Evolutionary conservation across 495 filamentous ascomycete genomes (phyloP).

Genomic region (Trichoderma asperelloides): DNA sequence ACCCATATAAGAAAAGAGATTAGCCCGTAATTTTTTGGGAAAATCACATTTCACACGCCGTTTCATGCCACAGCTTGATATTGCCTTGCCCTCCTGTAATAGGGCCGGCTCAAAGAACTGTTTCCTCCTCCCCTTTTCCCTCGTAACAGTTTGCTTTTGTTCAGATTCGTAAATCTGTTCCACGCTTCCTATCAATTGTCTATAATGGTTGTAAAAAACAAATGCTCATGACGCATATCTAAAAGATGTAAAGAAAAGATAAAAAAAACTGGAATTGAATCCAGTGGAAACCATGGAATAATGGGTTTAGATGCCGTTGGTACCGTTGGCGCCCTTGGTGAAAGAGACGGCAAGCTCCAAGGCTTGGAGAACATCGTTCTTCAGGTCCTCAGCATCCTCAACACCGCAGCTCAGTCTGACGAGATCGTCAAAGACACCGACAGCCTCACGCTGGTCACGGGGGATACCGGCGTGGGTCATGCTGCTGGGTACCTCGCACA

Average conservation of each 20-base stretch:
- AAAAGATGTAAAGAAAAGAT: neutral
- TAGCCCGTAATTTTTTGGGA: neutral
- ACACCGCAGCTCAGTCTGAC: constrained; percentile 89
- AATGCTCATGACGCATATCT: neutral
- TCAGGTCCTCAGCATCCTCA: constrained; percentile 82
- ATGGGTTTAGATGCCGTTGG: neutral
- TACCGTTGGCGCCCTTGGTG: constrained; percentile 24
- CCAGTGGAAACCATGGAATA: neutral
- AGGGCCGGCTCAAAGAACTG: neutral
- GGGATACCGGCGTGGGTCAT: constrained; percentile 99
- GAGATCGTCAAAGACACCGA: constrained; percentile 95
- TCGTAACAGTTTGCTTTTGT: neutral
- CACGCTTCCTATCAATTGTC: neutral
- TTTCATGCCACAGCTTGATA: neutral
- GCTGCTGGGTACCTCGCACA: constrained; percentile 81
- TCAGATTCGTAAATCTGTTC: neutral
- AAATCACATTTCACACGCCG: neutral
- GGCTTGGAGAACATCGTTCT: constrained; percentile 74
- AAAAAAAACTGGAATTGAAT: neutral
- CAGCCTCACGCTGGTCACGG: constrained; percentile 75
- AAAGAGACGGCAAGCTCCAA: constrained; percentile 61
- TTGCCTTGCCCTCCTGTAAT: neutral
- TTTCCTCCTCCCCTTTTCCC: neutral
- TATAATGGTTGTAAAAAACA: neutral
- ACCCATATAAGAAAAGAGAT: neutral